Base-by-base conservation (phyloP, 1,139 yeast genomes). In the Suzukiozyma palmioleophila region DNA sequence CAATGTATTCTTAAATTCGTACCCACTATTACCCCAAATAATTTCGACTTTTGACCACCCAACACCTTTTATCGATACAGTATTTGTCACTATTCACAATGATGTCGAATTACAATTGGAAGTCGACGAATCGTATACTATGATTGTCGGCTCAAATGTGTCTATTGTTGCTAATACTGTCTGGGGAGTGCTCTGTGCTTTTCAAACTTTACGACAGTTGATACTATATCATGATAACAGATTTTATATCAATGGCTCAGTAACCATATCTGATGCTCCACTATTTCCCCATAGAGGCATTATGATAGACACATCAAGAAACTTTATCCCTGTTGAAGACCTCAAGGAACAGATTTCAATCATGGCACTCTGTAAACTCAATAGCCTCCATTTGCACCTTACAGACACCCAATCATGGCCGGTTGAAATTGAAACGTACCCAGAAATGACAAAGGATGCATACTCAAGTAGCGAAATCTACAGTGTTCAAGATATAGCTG, bases 361-460 rank as follows among this genome's bases (percentile, higher is more conserved):
- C 16, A 64, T 73, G 74, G 52, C 73, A 2, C 52, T 67, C 33
- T 43, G 63, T 8, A 73, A 73, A 51, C 49, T 73, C 56, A 73
- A 73, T 45, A 55, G 60, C 1, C 57, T 73, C 33, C 79, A 73
- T 45, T 70, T 75, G 74, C 79, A 73, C 47, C 45, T 72, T 16
- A 60, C 57, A 9, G 79, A 73, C 45, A 46, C 74, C 8, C 74
- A 68, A 42, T 65, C 75, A 26, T 73, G 78, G 78, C 77, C 79
- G 1, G 16, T 73, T 13, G 57, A 59, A 33, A 46, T 71, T 31
- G 46, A 53, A 13, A 39, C 57, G 1, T 64, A 56, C 42, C 77
- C 78, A 0, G 57, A 66, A 35, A 68, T 72, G 75, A 53, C 56
- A 10, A 41, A 53, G 11, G 78, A 66, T 49, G 75, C 78, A 10